phyloP scores from a whole-genome alignment of 805 yeast species.

The Starmerella roubikii region DNA sequence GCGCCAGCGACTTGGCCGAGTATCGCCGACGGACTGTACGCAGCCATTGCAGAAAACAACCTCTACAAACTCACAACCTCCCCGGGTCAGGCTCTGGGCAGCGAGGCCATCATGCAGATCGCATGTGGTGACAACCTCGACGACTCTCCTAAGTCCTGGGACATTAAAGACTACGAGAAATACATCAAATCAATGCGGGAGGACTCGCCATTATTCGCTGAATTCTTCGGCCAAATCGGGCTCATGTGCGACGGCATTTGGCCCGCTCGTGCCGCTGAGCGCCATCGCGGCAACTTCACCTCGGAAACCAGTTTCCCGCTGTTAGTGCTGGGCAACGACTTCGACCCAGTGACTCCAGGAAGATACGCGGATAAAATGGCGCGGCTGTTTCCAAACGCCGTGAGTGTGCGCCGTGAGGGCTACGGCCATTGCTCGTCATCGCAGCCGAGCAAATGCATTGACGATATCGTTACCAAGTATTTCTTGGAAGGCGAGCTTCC shows the following conservation, averaged over 20 bases:
- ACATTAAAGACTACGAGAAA: slow-evolving; percentile 3
- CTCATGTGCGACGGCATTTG: slow-evolving; percentile 7
- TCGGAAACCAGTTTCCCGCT: slow-evolving; percentile 5
- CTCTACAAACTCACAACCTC: not conserved
- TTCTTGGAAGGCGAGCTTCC: slow-evolving; percentile 14
- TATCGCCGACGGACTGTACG: slow-evolving; percentile 13
- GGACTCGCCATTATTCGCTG: slow-evolving; percentile 7
- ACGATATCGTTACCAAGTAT: slow-evolving; percentile 6
- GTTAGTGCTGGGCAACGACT: slow-evolving; percentile 13
- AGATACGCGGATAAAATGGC: slow-evolving; percentile 13
- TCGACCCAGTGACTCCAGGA: slow-evolving; percentile 18
- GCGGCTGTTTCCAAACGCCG: slow-evolving; percentile 6
- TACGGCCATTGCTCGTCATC: slow-evolving; percentile 16
- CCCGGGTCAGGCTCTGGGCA: not conserved
- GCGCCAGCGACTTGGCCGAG: slow-evolving; percentile 12
- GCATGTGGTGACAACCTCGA: slow-evolving; percentile 3
- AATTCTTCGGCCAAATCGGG: slow-evolving; percentile 3
- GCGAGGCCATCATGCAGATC: slow-evolving; percentile 2
- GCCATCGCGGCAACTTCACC: slow-evolving; percentile 3
- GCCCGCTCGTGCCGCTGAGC: slow-evolving; percentile 8
- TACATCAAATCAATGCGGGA: not conserved
- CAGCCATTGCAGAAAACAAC: slow-evolving; percentile 6
- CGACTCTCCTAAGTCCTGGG: slow-evolving; percentile 1
- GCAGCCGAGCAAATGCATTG: slow-evolving; percentile 13
- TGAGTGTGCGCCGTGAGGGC: slow-evolving; percentile 11